Evolutionary conservation across 2,329 filamentous ascomycete genomes (phyloP).

Genomic region (Huntiella omanensis): DNA sequence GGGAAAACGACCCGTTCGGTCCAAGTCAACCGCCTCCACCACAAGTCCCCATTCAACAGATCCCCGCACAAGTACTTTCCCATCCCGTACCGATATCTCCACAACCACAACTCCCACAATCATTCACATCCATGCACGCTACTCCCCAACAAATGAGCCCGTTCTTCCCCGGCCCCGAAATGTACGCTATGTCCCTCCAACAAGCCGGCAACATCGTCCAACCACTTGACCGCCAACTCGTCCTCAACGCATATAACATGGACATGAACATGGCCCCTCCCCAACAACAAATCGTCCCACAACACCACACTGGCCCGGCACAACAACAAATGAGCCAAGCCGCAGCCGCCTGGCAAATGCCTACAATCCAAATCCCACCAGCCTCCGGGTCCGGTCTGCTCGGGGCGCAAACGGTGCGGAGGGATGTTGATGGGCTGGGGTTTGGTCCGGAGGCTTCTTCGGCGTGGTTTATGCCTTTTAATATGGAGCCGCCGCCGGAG

Average conservation of each 20-base stretch:
- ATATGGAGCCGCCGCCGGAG: constrained; percentile 57
- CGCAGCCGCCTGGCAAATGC: not conserved
- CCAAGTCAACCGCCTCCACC: no score
- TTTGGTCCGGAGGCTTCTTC: constrained; percentile 32
- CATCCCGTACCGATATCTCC: no score
- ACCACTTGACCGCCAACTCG: constrained; percentile 56
- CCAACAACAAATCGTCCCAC: not conserved
- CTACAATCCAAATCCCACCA: not conserved
- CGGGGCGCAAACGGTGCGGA: no score
- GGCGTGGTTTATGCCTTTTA: constrained; percentile 88
- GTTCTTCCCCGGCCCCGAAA: constrained; percentile 27
- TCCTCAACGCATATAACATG: constrained; percentile 52
- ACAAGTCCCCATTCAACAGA: no score
- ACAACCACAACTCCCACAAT: no score
- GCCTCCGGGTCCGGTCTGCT: constrained; percentile 1
- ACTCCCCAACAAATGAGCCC: no score
- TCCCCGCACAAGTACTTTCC: no score
- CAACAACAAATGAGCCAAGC: not conserved
- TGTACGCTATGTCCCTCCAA: constrained; percentile 33
- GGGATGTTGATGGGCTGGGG: no score
- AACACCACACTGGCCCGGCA: not conserved
- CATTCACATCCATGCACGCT: no score
- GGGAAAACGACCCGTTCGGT: no score
- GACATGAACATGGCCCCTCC: constrained; percentile 21
- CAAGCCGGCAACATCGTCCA: constrained; percentile 37